Evolutionary conservation across 2,329 filamentous ascomycete genomes (phyloP).

Genomic region (Phoma sp.): DNA sequence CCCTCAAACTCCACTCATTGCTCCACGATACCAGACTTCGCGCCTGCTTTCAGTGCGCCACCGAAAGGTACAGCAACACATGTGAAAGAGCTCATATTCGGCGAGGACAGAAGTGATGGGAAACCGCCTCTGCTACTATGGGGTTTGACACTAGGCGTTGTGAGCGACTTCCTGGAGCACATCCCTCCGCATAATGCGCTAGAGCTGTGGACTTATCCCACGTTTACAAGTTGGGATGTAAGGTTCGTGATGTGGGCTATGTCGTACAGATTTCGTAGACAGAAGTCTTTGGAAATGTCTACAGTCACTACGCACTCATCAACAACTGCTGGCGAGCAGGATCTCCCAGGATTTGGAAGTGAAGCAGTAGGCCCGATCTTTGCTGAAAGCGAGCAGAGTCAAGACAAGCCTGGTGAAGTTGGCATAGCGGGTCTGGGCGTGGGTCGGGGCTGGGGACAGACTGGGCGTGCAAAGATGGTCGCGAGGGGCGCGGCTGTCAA

Average conservation of each 20-base stretch:
- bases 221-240: conserved; percentile 68
- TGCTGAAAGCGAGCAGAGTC: conserved; percentile 21
- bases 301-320: conserved; percentile 18
- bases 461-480: conserved; percentile 46
- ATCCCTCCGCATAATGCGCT: conserved; percentile 68
- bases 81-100: conserved; percentile 23
- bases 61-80: conserved; percentile 18
- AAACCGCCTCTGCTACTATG: conserved; percentile 66
- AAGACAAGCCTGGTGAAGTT: conserved; percentile 49
- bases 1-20: conserved; percentile 68
- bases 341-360: conserved; percentile 29
- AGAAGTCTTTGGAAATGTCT: conserved; percentile 42
- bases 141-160: conserved; percentile 71
- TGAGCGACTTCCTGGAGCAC: conserved; percentile 71
- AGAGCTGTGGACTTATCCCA: conserved; percentile 70
- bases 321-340: conserved; percentile 31
- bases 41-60: conserved; percentile 36
- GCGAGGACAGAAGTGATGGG: conserved; percentile 33
- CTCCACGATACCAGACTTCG: conserved; percentile 58
- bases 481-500: conserved; percentile 51
- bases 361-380: conserved; percentile 30
- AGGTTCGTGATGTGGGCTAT: conserved; percentile 64
- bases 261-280: conserved; percentile 60
- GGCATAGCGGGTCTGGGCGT: conserved; percentile 54
- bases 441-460: conserved; percentile 47